Percentiles rank a stretch among this genome's conserved stretches.
Conservation (phyloP, 352 stramenopile species). For the Blastocystis sp. region DNA sequence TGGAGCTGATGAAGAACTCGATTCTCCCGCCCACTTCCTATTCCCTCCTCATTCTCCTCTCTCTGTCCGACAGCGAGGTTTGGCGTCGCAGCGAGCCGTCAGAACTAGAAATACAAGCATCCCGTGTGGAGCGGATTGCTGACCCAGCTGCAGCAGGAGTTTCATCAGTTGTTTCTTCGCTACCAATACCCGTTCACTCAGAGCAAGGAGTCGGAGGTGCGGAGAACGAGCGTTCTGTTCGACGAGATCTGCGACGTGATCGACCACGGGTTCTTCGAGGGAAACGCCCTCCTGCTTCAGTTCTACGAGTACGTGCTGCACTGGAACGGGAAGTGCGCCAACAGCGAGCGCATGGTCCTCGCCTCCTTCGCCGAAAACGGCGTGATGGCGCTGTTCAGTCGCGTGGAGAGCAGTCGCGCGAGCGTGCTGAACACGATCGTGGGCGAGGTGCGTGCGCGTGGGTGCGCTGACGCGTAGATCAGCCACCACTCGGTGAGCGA, state of each 20-base stretch:
- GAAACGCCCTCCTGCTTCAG: neutral
- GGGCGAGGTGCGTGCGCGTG: neutral
- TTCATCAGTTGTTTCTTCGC: neutral
- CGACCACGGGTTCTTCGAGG: conserved; percentile 23
- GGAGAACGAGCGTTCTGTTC: neutral
- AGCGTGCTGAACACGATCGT: neutral
- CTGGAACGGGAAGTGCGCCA: conserved; percentile 5
- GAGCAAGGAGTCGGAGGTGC: neutral
- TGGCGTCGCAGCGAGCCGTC: neutral
- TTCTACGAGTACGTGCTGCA: conserved; percentile 38
- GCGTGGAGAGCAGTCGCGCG: neutral
- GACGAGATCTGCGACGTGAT: neutral
- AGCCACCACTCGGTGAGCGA: conserved; percentile 3
- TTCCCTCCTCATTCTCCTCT: conserved; percentile 45
- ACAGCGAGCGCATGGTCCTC: neutral
- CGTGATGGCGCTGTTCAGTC: conserved; percentile 12
- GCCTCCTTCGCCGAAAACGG: neutral
- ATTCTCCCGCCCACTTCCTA: neutral
- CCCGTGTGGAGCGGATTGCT: neutral
- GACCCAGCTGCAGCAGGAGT: conserved; percentile 11
- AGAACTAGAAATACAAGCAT: neutral
- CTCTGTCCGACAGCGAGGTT: conserved; percentile 31
- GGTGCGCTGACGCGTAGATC: conserved; percentile 1
- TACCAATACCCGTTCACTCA: neutral
- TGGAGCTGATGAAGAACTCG: conserved; percentile 31